These are phyloP conservation scores for Sicyos baderoa DNA, from an alignment of 306 rosid genomes.

Conservation along the genomic window DNA sequence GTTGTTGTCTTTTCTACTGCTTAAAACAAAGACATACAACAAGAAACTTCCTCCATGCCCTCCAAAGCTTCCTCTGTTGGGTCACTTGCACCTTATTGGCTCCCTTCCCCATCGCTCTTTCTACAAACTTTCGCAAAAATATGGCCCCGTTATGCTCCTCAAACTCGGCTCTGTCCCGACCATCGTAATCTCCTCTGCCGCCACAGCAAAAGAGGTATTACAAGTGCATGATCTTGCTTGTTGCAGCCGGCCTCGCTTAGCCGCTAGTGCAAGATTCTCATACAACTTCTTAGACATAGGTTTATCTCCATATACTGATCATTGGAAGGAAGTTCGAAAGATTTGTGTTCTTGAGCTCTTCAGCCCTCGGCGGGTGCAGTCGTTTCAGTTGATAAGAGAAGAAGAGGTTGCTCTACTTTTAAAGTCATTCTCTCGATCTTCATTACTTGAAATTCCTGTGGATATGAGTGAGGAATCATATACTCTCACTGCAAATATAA, in stretches of 20 bases:
- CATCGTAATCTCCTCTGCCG: slow-evolving; percentile 1
- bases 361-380: slow-evolving; percentile 27
- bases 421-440: slow-evolving; percentile 2
- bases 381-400: slow-evolving; percentile 25
- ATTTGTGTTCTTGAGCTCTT: slow-evolving; percentile 24
- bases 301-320: background rate
- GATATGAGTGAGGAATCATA: slow-evolving; percentile 21
- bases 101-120: slow-evolving; percentile 9
- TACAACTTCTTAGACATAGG: slow-evolving; percentile 4
- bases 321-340: slow-evolving; percentile 6
- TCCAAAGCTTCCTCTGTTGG: slow-evolving; percentile 3
- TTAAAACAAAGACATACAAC: background rate
- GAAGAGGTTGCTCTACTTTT: slow-evolving; percentile 29
- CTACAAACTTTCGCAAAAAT: background rate
- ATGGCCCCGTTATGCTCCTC: slow-evolving; percentile 6
- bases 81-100: background rate
- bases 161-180: slow-evolving; percentile 7
- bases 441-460: slow-evolving; percentile 10
- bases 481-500: background rate
- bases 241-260: background rate
- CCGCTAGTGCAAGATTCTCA: slow-evolving; percentile 1
- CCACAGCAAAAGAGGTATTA: background rate
- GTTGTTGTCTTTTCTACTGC: background rate
- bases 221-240: slow-evolving; percentile 3
- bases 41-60: background rate